Evolutionary conservation across 306 rosid species (phyloP).

Genomic region (Cicer chorassanicum): DNA sequence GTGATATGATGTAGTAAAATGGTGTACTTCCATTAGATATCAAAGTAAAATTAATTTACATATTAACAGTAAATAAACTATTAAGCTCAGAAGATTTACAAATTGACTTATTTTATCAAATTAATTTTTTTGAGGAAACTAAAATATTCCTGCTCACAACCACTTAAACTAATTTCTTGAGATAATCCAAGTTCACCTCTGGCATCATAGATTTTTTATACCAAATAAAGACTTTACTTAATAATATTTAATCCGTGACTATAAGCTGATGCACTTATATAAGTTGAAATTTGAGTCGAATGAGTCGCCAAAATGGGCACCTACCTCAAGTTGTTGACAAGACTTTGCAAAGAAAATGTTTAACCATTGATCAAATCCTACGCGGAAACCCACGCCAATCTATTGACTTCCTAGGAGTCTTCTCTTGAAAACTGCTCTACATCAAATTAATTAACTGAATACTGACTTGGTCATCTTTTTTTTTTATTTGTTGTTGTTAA

Average conservation of each 20-base stretch:
- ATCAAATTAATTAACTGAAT: background rate
- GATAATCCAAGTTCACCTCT: too few relatives aligned
- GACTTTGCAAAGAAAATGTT: background rate
- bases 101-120: too few relatives aligned
- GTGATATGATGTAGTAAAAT: too few relatives aligned
- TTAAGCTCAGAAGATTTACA: too few relatives aligned
- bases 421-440: background rate
- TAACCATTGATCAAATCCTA: background rate
- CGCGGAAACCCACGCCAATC: background rate
- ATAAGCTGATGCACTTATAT: constrained; percentile 20
- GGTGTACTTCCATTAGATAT: too few relatives aligned
- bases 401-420: constrained; percentile 1
- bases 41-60: too few relatives aligned
- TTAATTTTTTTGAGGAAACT: too few relatives aligned
- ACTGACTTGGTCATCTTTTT: background rate
- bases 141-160: too few relatives aligned
- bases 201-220: too few relatives aligned
- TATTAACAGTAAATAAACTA: too few relatives aligned
- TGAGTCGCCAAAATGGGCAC: background rate
- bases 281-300: constrained; percentile 10
- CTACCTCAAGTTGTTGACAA: background rate
- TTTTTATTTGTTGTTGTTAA: background rate
- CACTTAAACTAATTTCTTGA: too few relatives aligned
- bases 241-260: background rate
- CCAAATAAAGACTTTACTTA: background rate